Evolutionary conservation across 495 filamentous ascomycete species (phyloP).

Genomic region (Hypoxylon cercidicola): DNA sequence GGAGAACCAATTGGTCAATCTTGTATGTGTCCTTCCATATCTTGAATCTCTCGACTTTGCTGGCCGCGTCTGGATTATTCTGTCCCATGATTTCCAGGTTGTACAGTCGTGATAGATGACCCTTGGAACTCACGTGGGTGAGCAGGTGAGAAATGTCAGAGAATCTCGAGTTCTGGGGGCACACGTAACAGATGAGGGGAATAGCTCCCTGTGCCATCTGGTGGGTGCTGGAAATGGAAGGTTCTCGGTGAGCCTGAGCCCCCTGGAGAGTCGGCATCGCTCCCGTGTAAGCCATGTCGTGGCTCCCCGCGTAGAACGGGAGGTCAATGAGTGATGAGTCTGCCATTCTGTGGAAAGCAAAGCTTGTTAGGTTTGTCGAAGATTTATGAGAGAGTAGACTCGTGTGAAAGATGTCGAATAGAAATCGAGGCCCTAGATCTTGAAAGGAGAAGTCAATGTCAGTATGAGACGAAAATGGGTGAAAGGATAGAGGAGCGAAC

Average conservation of each 20-base stretch:
- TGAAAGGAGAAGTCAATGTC: too few relatives aligned
- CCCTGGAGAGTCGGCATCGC: not conserved
- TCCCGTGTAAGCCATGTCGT: not conserved
- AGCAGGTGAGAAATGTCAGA: slow-evolving; percentile 89
- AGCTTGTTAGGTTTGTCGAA: too few relatives aligned
- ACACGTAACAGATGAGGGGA: slow-evolving; percentile 80
- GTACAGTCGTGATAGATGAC: slow-evolving; percentile 79
- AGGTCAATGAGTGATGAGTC: too few relatives aligned
- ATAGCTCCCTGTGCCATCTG: slow-evolving; percentile 44
- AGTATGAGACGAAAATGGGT: too few relatives aligned
- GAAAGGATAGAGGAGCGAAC: too few relatives aligned
- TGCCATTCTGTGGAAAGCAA: too few relatives aligned
- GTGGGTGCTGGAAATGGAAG: not conserved
- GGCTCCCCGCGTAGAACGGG: too few relatives aligned
- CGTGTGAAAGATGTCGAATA: too few relatives aligned
- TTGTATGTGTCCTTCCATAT: slow-evolving; percentile 74
- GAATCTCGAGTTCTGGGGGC: slow-evolving; percentile 78
- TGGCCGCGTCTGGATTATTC: slow-evolving; percentile 61
- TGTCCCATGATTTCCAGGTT: slow-evolving; percentile 73
- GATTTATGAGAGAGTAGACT: too few relatives aligned
- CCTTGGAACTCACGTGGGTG: slow-evolving; percentile 88
- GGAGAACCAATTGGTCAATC: slow-evolving; percentile 72
- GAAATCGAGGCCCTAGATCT: too few relatives aligned
- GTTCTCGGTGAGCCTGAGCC: not conserved
- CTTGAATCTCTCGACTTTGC: slow-evolving; percentile 69